phyloP scores from a whole-genome alignment of 176 grass and related monocot genomes.

The Triticum timopheevii region DNA sequence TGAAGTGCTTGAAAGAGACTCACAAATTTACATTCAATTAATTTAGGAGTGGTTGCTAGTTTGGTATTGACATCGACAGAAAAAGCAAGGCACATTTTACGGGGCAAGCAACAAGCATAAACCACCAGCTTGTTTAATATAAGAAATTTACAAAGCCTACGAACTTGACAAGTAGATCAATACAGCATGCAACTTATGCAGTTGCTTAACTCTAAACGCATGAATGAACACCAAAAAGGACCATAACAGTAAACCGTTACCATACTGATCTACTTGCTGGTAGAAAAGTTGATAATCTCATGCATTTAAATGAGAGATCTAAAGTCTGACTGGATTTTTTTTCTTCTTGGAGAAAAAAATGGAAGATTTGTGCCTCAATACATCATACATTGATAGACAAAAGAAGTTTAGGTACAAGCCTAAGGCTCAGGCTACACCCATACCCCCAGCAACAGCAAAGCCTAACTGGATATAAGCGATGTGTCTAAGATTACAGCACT shows the following conservation, averaged over 20 bases:
- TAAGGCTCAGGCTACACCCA: not conserved
- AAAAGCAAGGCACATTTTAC: not conserved
- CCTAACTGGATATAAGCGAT: not conserved
- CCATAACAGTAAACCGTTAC: not conserved
- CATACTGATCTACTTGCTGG: constrained; percentile 3
- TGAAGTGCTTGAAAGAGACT: not conserved
- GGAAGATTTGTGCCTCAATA: not conserved
- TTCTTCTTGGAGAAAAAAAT: not conserved
- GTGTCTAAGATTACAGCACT: not conserved
- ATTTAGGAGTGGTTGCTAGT: not conserved
- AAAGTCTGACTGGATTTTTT: not conserved
- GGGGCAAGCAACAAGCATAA: constrained; percentile 3
- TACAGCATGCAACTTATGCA: not conserved
- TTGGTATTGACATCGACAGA: not conserved
- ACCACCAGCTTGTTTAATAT: not conserved
- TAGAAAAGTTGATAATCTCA: not conserved
- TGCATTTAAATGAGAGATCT: constrained; percentile 1
- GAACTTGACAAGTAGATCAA: not conserved
- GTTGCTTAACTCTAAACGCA: not conserved
- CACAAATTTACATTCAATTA: not conserved
- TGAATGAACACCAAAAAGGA: no score
- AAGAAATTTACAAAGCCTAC: not conserved
- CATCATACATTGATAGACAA: not conserved
- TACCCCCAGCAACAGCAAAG: not conserved
- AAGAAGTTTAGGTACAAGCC: not conserved